Evolutionary conservation across 768 basidiomycete genomes (phyloP), one percentile per base, ranked within the genome.

Genomic region (Mrakia gelida): DNA sequence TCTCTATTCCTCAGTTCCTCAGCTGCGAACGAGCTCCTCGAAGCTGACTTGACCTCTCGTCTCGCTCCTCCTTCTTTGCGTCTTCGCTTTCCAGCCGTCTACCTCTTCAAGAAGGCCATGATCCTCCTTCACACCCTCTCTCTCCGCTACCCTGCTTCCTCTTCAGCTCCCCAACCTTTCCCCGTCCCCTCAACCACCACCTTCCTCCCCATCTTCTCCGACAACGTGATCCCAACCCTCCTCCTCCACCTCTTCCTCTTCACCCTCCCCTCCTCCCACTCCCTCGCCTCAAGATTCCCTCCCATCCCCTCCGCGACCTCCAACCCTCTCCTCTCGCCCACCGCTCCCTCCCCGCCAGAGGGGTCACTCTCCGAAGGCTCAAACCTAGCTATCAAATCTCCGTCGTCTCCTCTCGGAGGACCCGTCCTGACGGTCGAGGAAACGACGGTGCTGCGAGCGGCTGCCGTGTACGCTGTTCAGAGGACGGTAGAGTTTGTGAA

Each of bases 81-180:
- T 34, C 49, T 62, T 38, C 54, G 23, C 71, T 61, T 15, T 26
- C 9, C 72, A 78, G 77, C 77, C 32, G 87, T 94, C 32, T 95
- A 93, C 84, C 89, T 92, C 82, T 93, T 94, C 88, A 94, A 94
- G 84, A 96, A 95, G 82, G 93, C 92, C 2, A 86, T 96, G 45
- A 93, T 93, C 84, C 88, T 95, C 73, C 86, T 94, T 73, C 89
- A 92, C 80, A 90, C 89, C 34, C 84, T 95, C 72, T 85, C 84
- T 34, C 83, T 90, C 63, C 90, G 92, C 65, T 94, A 88, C 71
- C 84, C 88, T 10, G 16, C 86, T 88, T 4, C 83, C 87, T 28
- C 87, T 89, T 32, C 72, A 16, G 61, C 18, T 90, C 92, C 81
- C 13, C 89, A 83, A 92, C 23, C 91, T 91, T 84, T 90, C 65